These are phyloP conservation scores for Dissophora globulifera DNA, from an alignment of 192 early-diverging fungal species.

Conservation along the genomic window DNA sequence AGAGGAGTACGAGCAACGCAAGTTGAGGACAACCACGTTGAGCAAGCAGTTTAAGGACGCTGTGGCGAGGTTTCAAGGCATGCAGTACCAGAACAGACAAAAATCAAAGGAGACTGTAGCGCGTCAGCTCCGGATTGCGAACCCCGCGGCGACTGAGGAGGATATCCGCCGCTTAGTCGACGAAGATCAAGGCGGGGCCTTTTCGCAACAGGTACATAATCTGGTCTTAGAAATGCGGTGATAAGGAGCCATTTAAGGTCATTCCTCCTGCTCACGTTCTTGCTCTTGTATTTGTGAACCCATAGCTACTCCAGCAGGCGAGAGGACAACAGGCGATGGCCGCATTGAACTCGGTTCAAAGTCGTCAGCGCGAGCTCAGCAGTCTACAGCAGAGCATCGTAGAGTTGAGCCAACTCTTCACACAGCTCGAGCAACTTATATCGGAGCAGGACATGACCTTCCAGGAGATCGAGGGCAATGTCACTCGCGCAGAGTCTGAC, in stretches of 20 bases:
- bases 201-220: conserved; percentile 40
- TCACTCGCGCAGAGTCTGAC: conserved; percentile 25
- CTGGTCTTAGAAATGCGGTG: neutral
- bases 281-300: neutral
- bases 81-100: conserved; percentile 48
- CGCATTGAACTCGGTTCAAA: conserved; percentile 38
- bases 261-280: too few species aligned
- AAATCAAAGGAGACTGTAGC: conserved; percentile 43
- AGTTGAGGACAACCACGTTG: conserved; percentile 41
- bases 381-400: conserved; percentile 33
- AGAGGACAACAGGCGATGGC: conserved; percentile 21
- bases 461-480: conserved; percentile 34
- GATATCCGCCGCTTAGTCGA: conserved; percentile 26
- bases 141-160: conserved; percentile 40
- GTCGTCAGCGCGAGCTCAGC: conserved; percentile 36
- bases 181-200: conserved; percentile 27
- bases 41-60: conserved; percentile 51
- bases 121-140: conserved; percentile 40
- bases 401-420: conserved; percentile 29
- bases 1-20: conserved; percentile 48
- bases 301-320: conserved; percentile 37
- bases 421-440: conserved; percentile 39
- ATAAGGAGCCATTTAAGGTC: neutral
- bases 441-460: conserved; percentile 38
- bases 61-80: conserved; percentile 25